Evolutionary conservation across 139 green algal genomes (phyloP).

Genomic region (Picochlorum sp.): DNA sequence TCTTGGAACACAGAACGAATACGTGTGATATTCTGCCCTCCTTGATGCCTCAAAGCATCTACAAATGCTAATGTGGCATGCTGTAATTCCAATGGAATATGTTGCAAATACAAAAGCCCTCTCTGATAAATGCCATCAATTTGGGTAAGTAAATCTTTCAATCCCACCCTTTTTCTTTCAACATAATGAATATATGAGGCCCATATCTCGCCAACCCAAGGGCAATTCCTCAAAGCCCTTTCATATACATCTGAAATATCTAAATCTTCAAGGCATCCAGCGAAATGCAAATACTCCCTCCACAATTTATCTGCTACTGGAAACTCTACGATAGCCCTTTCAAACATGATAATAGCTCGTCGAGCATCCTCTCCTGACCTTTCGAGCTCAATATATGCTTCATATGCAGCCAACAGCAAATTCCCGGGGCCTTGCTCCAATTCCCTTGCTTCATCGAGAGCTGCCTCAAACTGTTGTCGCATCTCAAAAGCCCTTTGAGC

Average conservation of each 20-base stretch:
- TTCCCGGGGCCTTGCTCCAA: slow-evolving; percentile 16
- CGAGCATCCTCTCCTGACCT: slow-evolving; percentile 31
- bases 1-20: not conserved
- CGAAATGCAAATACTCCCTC: slow-evolving; percentile 59
- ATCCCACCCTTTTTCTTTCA: slow-evolving; percentile 14
- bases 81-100: too few relatives aligned
- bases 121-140: not conserved
- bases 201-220: slow-evolving; percentile 70
- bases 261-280: slow-evolving; percentile 40
- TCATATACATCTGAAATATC: slow-evolving; percentile 26
- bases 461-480: slow-evolving; percentile 39
- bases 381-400: slow-evolving; percentile 63
- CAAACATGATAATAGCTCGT: slow-evolving; percentile 55
- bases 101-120: not conserved
- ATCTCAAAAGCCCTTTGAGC: slow-evolving; percentile 29
- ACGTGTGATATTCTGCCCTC: too few relatives aligned
- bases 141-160: too few relatives aligned
- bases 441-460: slow-evolving; percentile 19
- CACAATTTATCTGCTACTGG: slow-evolving; percentile 68
- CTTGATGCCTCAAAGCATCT: too few relatives aligned
- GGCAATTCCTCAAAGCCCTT: slow-evolving; percentile 69
- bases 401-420: slow-evolving; percentile 54
- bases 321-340: slow-evolving; percentile 69
- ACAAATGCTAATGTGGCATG: too few relatives aligned
- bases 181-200: slow-evolving; percentile 24